Percentiles rank a stretch among this genome's conserved stretches.
These are phyloP conservation scores for Myxozyma geophila DNA, from an alignment of 805 yeast species.

Conservation along the genomic window DNA sequence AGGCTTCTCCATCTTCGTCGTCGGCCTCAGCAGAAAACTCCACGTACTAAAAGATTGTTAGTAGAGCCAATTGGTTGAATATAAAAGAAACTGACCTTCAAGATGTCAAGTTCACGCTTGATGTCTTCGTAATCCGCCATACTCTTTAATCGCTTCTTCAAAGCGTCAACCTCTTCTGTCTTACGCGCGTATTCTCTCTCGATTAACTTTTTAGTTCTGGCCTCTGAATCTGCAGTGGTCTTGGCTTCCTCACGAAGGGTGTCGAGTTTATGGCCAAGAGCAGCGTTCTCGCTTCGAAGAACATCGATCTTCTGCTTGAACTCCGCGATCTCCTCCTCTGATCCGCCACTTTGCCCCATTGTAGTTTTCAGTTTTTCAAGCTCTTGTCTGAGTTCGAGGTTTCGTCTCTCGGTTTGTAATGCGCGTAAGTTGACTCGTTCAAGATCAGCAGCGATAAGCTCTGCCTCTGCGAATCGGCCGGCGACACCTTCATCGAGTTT, in stretches of 20 bases:
- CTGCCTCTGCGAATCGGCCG: slow-evolving; percentile 52
- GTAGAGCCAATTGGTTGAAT: slow-evolving; percentile 37
- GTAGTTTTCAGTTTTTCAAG: slow-evolving; percentile 52
- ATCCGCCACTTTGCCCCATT: slow-evolving; percentile 36
- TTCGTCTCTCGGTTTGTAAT: slow-evolving; percentile 73
- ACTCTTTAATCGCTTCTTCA: slow-evolving; percentile 55
- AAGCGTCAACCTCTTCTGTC: slow-evolving; percentile 54
- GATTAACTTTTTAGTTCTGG: slow-evolving; percentile 9
- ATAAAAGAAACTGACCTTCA: slow-evolving; percentile 73
- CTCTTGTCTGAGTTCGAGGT: slow-evolving; percentile 71
- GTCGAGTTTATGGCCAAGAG: slow-evolving; percentile 31
- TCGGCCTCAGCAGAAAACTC: slow-evolving; percentile 41
- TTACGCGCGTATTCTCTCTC: slow-evolving; percentile 45
- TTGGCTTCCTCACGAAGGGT: slow-evolving; percentile 26
- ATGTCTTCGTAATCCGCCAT: slow-evolving; percentile 78
- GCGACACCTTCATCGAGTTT: slow-evolving; percentile 35
- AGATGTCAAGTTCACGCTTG: slow-evolving; percentile 71
- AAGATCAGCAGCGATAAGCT: slow-evolving; percentile 72
- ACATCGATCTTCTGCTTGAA: slow-evolving; percentile 51
- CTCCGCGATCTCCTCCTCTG: slow-evolving; percentile 45
- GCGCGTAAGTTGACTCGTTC: slow-evolving; percentile 71
- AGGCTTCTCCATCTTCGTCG: slow-evolving; percentile 42
- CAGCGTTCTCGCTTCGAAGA: slow-evolving; percentile 51
- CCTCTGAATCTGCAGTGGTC: slow-evolving; percentile 14
- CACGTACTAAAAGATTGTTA: slow-evolving; percentile 28